Evolutionary conservation across 306 rosid genomes (phyloP).

Genomic region (Geum urbanum): DNA sequence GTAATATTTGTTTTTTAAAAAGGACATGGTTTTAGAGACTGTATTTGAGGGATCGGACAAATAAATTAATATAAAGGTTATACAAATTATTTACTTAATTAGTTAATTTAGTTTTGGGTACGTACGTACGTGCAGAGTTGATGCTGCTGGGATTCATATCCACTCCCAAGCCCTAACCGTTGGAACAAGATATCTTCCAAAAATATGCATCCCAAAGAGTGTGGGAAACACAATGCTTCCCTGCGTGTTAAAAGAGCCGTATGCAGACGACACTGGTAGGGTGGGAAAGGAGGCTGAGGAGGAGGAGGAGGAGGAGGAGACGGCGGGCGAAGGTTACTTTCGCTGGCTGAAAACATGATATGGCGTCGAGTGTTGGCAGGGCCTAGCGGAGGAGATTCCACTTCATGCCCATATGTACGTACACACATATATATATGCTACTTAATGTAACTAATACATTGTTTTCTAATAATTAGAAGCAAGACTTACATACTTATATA

Average conservation of each 20-base stretch:
- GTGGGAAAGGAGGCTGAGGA: background rate
- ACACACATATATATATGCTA: no score
- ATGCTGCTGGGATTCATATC: conserved; percentile 74
- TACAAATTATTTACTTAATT: no score
- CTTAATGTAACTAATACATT: no score
- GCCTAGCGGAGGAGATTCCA: conserved; percentile 14
- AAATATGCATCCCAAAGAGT: conserved; percentile 43
- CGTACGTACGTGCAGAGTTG: conserved; percentile 40
- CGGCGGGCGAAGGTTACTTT: conserved; percentile 41
- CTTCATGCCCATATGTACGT: conserved; percentile 28
- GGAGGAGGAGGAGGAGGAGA: conserved; percentile 5
- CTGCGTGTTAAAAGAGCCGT: conserved; percentile 13
- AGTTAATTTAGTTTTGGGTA: background rate
- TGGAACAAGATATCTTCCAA: conserved; percentile 43
- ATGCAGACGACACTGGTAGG: background rate
- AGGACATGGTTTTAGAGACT: no score
- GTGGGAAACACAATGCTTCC: conserved; percentile 58
- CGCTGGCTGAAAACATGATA: conserved; percentile 15
- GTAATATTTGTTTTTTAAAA: no score
- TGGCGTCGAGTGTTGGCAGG: conserved; percentile 52
- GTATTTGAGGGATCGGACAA: no score
- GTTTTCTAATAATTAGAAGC: no score
- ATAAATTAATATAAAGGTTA: no score
- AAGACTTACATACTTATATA: no score
- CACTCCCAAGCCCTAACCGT: conserved; percentile 50